phyloP scores from a whole-genome alignment of 495 filamentous ascomycete genomes.

The Trichoderma asperelloides region DNA sequence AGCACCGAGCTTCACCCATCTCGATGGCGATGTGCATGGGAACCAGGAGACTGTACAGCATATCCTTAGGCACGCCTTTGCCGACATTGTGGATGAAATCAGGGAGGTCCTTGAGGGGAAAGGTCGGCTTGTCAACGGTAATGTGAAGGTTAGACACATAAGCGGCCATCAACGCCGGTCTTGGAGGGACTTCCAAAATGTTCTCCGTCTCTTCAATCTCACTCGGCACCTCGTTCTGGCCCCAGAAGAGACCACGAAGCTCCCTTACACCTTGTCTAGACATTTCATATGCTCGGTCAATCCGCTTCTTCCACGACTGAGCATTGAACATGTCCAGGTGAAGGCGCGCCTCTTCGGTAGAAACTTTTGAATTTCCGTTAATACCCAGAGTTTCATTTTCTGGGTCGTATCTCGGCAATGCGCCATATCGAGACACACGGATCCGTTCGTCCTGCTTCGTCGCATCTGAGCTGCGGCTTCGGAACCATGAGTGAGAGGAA shows the following conservation, averaged over 20 bases:
- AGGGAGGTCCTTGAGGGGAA: conserved; percentile 69
- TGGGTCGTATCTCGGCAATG: conserved; percentile 57
- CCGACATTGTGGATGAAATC: conserved; percentile 79
- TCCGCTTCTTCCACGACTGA: conserved; percentile 85
- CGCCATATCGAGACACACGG: conserved; percentile 18
- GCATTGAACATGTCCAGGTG: conserved; percentile 74
- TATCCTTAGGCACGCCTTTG: conserved; percentile 90
- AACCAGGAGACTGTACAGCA: conserved; percentile 78
- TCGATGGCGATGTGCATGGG: conserved; percentile 84
- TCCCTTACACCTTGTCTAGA: conserved; percentile 69
- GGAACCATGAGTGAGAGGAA: conserved; percentile 21
- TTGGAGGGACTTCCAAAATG: conserved; percentile 77
- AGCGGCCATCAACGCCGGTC: conserved; percentile 73
- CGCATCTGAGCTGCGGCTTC: conserved; percentile 48
- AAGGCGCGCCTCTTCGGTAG: conserved; percentile 62
- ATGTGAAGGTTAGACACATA: conserved; percentile 80
- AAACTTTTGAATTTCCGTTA: conserved; percentile 58
- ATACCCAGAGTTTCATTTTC: conserved; percentile 60
- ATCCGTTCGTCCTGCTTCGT: conserved; percentile 26
- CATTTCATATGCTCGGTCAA: conserved; percentile 63
- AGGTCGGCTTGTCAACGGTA: conserved; percentile 85
- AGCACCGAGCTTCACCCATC: conserved; percentile 83
- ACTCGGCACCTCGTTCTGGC: conserved; percentile 68
- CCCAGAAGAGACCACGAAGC: conserved; percentile 72
- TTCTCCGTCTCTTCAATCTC: conserved; percentile 75